phyloP scores from a whole-genome alignment of 495 filamentous ascomycete genomes.

The Baudoinia panamericana region DNA sequence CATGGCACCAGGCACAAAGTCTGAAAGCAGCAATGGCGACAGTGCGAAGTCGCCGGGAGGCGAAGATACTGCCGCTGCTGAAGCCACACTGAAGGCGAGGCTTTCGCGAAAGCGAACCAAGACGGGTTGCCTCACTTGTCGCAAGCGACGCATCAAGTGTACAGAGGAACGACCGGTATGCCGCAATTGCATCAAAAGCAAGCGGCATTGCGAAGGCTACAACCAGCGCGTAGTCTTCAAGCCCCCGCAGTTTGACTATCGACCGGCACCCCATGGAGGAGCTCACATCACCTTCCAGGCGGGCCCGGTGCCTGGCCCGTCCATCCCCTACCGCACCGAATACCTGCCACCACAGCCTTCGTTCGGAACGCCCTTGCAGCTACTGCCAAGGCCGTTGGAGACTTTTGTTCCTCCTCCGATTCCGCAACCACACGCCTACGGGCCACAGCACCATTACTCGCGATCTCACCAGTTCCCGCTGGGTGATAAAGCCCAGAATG shows the following conservation, averaged over 20 bases:
- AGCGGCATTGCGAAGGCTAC: constrained; percentile 87
- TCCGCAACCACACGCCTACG: neutral
- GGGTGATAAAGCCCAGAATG: no score
- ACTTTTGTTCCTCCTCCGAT: constrained; percentile 1
- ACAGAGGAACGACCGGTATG: constrained; percentile 89
- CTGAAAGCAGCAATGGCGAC: constrained; percentile 3
- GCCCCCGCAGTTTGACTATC: constrained; percentile 51
- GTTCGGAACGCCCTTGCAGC: neutral
- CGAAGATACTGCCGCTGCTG: constrained; percentile 5
- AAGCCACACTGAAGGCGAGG: constrained; percentile 10
- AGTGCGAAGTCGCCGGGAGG: neutral
- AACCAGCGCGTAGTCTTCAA: constrained; percentile 89
- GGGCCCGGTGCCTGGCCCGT: constrained; percentile 9
- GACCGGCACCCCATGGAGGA: constrained; percentile 9
- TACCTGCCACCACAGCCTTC: neutral
- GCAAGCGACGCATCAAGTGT: constrained; percentile 91
- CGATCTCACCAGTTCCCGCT: no score
- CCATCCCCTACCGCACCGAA: constrained; percentile 2
- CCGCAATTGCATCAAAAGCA: constrained; percentile 87
- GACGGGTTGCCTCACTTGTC: constrained; percentile 92
- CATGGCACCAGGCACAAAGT: neutral
- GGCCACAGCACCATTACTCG: no score
- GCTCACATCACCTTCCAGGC: constrained; percentile 22
- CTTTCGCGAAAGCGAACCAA: constrained; percentile 67
- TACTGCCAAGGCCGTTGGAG: constrained; percentile 3